Evolutionary conservation across 2,329 filamentous ascomycete species (phyloP).

Genomic region (Fusarium anthophilum): DNA sequence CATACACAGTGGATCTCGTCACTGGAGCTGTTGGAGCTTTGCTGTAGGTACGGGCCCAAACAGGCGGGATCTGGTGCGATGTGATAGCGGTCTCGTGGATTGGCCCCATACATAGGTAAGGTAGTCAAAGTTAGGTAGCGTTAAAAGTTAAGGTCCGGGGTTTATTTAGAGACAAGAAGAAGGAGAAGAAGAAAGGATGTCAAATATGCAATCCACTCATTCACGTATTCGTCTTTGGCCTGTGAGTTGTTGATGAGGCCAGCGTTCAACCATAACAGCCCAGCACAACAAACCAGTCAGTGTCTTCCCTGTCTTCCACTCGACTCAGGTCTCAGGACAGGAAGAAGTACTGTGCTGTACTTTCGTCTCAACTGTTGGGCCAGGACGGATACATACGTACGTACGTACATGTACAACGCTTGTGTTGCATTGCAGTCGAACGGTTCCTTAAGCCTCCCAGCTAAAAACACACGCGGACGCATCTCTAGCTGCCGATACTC

Average conservation of each 20-base stretch:
- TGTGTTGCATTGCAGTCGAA: constrained; percentile 38
- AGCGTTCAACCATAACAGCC: constrained; percentile 1
- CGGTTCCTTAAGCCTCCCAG: constrained; percentile 17
- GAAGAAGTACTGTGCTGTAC: neutral
- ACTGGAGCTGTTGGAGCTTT: constrained; percentile 15
- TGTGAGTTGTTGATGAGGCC: constrained; percentile 13
- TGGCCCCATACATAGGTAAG: constrained; percentile 2
- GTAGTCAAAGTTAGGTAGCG: neutral
- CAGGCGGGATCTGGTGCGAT: constrained; percentile 42
- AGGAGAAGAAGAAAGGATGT: neutral
- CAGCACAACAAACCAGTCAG: neutral
- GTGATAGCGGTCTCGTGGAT: constrained; percentile 32
- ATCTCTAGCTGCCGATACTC: constrained; percentile 29
- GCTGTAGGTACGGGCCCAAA: constrained; percentile 42
- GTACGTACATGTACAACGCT: constrained; percentile 1
- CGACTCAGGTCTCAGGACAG: neutral
- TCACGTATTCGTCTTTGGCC: constrained; percentile 22
- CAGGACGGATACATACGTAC: neutral
- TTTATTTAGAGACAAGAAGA: neutral
- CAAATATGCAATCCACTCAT: constrained; percentile 12
- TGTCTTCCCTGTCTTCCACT: neutral
- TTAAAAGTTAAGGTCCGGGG: neutral
- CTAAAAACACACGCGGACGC: constrained; percentile 30
- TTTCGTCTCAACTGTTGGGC: constrained; percentile 10
- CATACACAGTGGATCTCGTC: constrained; percentile 11